Evolutionary conservation across 495 filamentous ascomycete genomes (phyloP), one percentile per base, ranked within the genome.

Genomic region (Parachaetomium inaequale): DNA sequence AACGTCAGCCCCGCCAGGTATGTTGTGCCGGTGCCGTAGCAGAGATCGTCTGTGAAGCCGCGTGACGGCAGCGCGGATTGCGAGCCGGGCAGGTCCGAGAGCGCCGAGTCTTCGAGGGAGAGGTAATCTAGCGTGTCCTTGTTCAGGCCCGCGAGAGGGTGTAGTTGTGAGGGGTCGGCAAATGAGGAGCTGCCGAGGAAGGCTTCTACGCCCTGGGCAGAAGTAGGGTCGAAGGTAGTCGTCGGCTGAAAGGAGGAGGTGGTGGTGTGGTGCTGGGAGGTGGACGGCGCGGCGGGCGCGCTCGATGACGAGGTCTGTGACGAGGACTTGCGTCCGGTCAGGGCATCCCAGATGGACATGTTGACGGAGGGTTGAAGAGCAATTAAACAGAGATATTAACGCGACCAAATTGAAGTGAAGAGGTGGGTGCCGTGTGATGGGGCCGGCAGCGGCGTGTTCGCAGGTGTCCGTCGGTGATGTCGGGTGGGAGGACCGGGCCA

Each of bases 1-100:
- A 95, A 55, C n/a, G 90, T 83, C 64, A 98, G 79, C 1, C 87
- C 94, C 12, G 87, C 79, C 55, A 98, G 83, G 75, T 98, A 98
- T 65, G 91, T 96, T 38, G 93, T 87, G 58, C 94, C 94, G 26
- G 93, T 92, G 68, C 95, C 95, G 72, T 98, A 98, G 77, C 94
- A 98, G 53, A 98, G 85, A 75, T 98, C 94, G 72, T 98, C 94
- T 54, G 90, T 94, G 87, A 95, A 98, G 67, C 94, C 94, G 72
- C 95, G 88, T 29, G 92, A 96, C 5, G 95, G 95, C 36, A 98
- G 84, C 38, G 90, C 87, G 15, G 92, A 91, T 60, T 88, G 88
- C 43, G 85, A 81, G 68, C 92, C 93, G 54, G 94, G 91, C n/a
- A 96, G 83, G 68, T 93, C 82, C 40, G 92, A 93, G 47, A 98